Base-by-base conservation (phyloP, 73 alveolate genomes). In the Paramecium bursaria region DNA sequence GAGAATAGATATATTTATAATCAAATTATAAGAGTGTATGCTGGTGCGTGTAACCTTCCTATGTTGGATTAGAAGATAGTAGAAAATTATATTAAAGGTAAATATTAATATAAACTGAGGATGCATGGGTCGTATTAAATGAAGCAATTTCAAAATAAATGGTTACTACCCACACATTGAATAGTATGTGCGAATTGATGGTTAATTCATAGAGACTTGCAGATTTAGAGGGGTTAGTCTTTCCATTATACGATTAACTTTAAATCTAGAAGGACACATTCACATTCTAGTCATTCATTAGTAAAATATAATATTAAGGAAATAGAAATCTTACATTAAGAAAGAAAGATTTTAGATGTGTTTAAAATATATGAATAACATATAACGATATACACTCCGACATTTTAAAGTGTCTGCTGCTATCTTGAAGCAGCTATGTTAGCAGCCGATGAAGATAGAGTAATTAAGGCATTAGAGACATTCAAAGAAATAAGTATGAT, bases 71-170 rank as follows among this genome's bases (percentile, higher is more conserved):
- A 87, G 22, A 73, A 86, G 11, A 86, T 90, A 27, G 61, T 87
- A 3, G 92, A 90, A 1, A 47, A 55, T 76, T 92, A 75, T 31
- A 46, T 90, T 21, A n/a, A n/a, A n/a, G n/a, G n/a, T n/a, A n/a
- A n/a, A n/a, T n/a, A n/a, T n/a, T n/a, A n/a, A n/a, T n/a, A n/a
- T n/a, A n/a, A n/a, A n/a, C n/a, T n/a, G 25, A 85, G 27, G 97
- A 92, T 82, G 91, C 91, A 2, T 90, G 94, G 95, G 75, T 80
- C 3, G 75, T 92, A 4, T 85, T 90, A 7, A 88, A 92, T 26
- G 60, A 50, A 47, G 89, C 89, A 39, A 82, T 33, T 0, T 15
- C 75, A 13, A 73, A 79, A 55, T n/a, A 79, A n/a, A 79, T 54
- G 85, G 67, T 79, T 33, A 11, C 75, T 53, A 27, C 14, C 4